phyloP scores from a whole-genome alignment of 306 rosid genomes.

The Malus sylvestris region DNA sequence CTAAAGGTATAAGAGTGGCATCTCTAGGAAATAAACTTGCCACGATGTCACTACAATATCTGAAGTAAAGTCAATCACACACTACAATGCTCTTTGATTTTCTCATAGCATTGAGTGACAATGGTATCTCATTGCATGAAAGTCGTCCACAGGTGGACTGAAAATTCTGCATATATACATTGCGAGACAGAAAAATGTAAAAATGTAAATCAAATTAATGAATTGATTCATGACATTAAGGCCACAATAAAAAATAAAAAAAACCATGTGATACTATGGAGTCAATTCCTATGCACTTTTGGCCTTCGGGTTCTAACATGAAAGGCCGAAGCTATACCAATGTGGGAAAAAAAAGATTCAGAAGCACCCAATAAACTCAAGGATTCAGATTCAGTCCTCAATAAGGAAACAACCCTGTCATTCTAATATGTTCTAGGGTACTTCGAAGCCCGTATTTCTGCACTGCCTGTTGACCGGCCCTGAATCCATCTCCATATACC shows the following conservation, averaged over 20 bases:
- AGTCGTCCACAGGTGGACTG: background rate
- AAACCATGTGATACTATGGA: slow-evolving; percentile 22
- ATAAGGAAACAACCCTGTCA: slow-evolving; percentile 76
- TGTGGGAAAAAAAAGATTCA: slow-evolving; percentile 20
- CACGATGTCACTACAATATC: background rate
- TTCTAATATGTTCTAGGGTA: slow-evolving; percentile 79
- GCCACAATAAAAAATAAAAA: slow-evolving; percentile 15
- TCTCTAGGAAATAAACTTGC: background rate
- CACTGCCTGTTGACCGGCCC: slow-evolving; percentile 89
- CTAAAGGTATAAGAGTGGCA: background rate
- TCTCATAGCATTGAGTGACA: too few relatives aligned
- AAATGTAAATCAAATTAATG: background rate
- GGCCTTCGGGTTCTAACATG: slow-evolving; percentile 46
- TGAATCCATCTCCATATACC: slow-evolving; percentile 84
- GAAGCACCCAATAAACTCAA: slow-evolving; percentile 11
- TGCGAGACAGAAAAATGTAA: background rate
- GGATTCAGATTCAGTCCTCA: slow-evolving; percentile 24
- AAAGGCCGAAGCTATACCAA: slow-evolving; percentile 41
- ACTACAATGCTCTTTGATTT: background rate
- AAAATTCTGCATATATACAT: background rate
- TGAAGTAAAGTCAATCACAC: too few relatives aligned
- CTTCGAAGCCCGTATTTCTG: slow-evolving; percentile 65
- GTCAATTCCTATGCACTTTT: slow-evolving; percentile 24
- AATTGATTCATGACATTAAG: slow-evolving; percentile 11
- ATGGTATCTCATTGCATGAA: too few relatives aligned